Base-by-base conservation (phyloP, 2,329 filamentous ascomycete genomes). In the Sporothrix sp. region DNA sequence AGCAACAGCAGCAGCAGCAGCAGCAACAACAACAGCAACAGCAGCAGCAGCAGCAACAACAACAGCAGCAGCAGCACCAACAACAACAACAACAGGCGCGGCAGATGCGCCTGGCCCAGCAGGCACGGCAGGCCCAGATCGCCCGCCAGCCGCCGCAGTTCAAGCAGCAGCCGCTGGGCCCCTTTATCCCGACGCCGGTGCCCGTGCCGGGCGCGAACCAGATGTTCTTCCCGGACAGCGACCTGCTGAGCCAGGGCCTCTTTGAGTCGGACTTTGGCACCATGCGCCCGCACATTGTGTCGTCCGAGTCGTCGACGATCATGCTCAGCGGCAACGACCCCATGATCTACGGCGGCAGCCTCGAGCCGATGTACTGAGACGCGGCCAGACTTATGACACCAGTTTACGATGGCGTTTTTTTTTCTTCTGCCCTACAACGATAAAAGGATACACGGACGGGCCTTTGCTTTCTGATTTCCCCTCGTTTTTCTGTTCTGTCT, bases 291-390 rank as follows among this genome's bases (percentile, higher is more conserved):
- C 73, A 78, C 51, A 68, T 75, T 39, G 65, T 79, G 38, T 71
- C 71, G 33, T 73, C 72, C 57, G 64, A 71, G 74, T 76, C 48
- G 68, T 73, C 1, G 74, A 77, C 39, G 72, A n/a, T 74, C 7
- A 79, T 79, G 75, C 67, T 79, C 61, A 73, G 75, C 16, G 71
- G 77, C 59, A 71, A 70, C 16, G 76, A 80, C 54, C 75, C 76
- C 1, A 79, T 79, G 75, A 78, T 80, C 51, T 79, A 73, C 58
- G 67, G 71, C 3, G 72, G 73, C 39, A 77, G 71, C 58, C 73
- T 75, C 52, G 66, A 65, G 72, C 74, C 44, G 54, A 62, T 18
- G 63, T 73, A 60, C 36, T 56, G 28, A n/a, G n/a, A n/a, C n/a
- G n/a, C n/a, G n/a, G n/a, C n/a, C n/a, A n/a, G n/a, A n/a, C n/a